Evolutionary conservation across 2,329 filamentous ascomycete genomes (phyloP).

Genomic region (Dactylellina parvicollis): DNA sequence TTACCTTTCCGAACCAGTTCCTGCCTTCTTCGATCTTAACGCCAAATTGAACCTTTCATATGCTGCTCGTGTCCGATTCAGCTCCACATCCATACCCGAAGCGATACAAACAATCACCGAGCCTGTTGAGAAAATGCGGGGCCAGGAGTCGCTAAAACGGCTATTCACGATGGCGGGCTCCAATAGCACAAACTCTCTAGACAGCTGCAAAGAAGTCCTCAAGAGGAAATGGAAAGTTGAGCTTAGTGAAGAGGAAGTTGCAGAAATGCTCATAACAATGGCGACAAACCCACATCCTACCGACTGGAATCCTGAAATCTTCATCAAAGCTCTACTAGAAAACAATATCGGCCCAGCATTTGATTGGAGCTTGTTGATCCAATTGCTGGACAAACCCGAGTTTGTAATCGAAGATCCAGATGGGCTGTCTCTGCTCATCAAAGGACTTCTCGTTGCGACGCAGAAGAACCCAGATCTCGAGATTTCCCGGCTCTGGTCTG

Average conservation of each 20-base stretch:
- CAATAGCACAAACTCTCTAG: conserved; percentile 78
- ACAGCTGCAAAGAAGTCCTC: conserved; percentile 72
- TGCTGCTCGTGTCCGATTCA: conserved; percentile 62
- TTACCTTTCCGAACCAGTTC: conserved; percentile 85
- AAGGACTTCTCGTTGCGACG: conserved; percentile 70
- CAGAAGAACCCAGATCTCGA: conserved; percentile 71
- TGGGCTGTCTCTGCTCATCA: conserved; percentile 84
- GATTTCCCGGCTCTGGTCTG: conserved; percentile 89
- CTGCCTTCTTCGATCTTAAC: conserved; percentile 81
- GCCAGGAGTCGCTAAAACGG: conserved; percentile 70
- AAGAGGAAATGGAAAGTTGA: conserved; percentile 69
- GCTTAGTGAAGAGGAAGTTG: conserved; percentile 82
- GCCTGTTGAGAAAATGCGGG: conserved; percentile 68
- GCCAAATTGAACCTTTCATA: conserved; percentile 72
- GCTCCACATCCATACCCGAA: conserved; percentile 55
- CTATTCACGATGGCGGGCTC: conserved; percentile 78
- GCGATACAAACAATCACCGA: conserved; percentile 57
- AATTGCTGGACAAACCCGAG: conserved; percentile 74
- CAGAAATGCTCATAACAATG: conserved; percentile 73
- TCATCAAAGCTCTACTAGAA: conserved; percentile 69
- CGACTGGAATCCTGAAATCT: conserved; percentile 61
- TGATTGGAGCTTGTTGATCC: conserved; percentile 61
- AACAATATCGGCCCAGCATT: conserved; percentile 58
- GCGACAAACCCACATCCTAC: conserved; percentile 56
- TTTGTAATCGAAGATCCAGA: conserved; percentile 79